Base-by-base conservation (phyloP, 23 red algal species). In the Gracilaria vermiculophylla region DNA sequence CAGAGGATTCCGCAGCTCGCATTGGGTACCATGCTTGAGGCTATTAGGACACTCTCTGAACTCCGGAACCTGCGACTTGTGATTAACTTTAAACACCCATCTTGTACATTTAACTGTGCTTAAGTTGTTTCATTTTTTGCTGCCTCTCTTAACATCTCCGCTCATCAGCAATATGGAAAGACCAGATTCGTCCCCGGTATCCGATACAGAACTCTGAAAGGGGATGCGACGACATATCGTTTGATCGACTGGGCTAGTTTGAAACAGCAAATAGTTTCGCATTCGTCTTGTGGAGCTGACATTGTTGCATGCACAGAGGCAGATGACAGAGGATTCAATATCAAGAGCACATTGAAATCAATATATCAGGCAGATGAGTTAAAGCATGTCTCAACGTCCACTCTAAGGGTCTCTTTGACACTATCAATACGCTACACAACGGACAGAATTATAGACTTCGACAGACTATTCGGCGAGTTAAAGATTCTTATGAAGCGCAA, bases 391-490 rank as follows among this genome's bases (percentile, higher is more conserved):
- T 81, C 31, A 81, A 81, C 20, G 52, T 81, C 33, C 50, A 72
- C 65, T 85, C 64, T 5, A 85, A 85, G 36, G 80, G 80, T 25
- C 29, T 85, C 21, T 85, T 67, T 20, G 80, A 85, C 39, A 85
- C 80, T 0, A 35, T 85, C 11, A 44, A 56, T 53, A 85, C 58
- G 5, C 2, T 67, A 11, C 80, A 85, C 69, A 60, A 85, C 16
- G 80, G 80, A 5, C 69, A 24, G 20, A 60, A 85, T 3, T 71
- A 69, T 85, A 8, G 64, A 20, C 52, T 85, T 8, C 56, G 80
- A 5, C 52, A 85, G 47, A 69, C 80, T 47, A 60, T 85, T 45
- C 80, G 69, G 32, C 56, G 80, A 20, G 44, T 85, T 5, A 55
- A 60, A 0, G 61, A 85, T 24, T 61, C 24, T 27, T 85, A 21